Conservation (phyloP, 257 asterid genomes). For the Jacaranda mimosifolia region DNA sequence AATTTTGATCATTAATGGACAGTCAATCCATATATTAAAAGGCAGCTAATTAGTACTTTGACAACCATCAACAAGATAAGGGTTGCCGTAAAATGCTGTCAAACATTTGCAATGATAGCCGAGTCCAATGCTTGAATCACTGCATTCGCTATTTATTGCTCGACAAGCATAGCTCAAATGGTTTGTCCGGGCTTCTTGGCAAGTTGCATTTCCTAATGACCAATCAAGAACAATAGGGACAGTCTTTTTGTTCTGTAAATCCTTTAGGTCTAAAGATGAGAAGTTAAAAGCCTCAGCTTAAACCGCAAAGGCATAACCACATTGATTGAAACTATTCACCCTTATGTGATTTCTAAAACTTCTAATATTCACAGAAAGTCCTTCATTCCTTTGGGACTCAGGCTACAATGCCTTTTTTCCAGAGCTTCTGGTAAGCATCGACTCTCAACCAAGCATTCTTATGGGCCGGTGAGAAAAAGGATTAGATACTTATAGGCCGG, state of each 20-base stretch:
- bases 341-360: constrained; percentile 32
- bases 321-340: constrained; percentile 33
- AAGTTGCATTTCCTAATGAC: constrained; percentile 39
- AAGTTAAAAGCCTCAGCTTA: constrained; percentile 35
- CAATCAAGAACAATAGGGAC: constrained; percentile 49
- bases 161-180: constrained; percentile 40
- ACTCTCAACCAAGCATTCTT: no score
- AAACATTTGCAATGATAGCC: constrained; percentile 44
- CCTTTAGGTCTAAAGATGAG: constrained; percentile 33
- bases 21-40: background rate
- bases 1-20: background rate
- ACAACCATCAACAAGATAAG: constrained; percentile 52
- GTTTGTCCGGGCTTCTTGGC: constrained; percentile 30
- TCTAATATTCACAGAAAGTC: constrained; percentile 4
- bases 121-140: constrained; percentile 27
- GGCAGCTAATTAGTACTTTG: constrained; percentile 28
- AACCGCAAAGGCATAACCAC: constrained; percentile 49
- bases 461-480: no score
- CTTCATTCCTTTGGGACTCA: constrained; percentile 28
- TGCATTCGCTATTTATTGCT: constrained; percentile 35
- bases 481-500: no score
- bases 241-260: background rate
- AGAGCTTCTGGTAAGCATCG: no score
- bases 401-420: no score
- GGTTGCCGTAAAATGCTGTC: constrained; percentile 47